phyloP scores from a whole-genome alignment of 345 rosid genomes.

The Linum lewisii region DNA sequence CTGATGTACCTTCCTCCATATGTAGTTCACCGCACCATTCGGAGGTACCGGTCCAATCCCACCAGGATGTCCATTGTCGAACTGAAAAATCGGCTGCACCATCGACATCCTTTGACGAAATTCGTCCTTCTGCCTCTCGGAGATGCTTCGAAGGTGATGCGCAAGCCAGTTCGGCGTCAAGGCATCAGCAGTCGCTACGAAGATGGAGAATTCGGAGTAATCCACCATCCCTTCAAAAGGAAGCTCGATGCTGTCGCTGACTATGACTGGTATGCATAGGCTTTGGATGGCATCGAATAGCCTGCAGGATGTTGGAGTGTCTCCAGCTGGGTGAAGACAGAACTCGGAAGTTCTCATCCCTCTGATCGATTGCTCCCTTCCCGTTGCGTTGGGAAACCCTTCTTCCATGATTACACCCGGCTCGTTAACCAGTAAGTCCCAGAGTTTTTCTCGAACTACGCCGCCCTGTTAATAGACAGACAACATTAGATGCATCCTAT shows the following conservation, averaged over 20 bases:
- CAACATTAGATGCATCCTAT: not conserved
- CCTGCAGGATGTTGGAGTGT: slow-evolving; percentile 92
- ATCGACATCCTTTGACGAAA: slow-evolving; percentile 46
- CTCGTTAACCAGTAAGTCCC: slow-evolving; percentile 69
- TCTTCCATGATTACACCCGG: slow-evolving; percentile 67
- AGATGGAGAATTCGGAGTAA: slow-evolving; percentile 67
- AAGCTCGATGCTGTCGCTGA: slow-evolving; percentile 81
- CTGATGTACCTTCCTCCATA: slow-evolving; percentile 75
- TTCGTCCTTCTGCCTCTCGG: slow-evolving; percentile 37
- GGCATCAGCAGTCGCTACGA: slow-evolving; percentile 60
- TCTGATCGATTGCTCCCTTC: slow-evolving; percentile 73
- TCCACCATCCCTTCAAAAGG: slow-evolving; percentile 85
- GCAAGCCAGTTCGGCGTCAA: slow-evolving; percentile 66
- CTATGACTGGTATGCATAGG: slow-evolving; percentile 83
- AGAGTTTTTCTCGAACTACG: slow-evolving; percentile 62
- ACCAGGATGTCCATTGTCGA: slow-evolving; percentile 47
- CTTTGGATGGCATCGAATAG: slow-evolving; percentile 95
- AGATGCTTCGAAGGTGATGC: slow-evolving; percentile 43
- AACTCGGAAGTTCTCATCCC: slow-evolving; percentile 91
- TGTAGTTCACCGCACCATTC: slow-evolving; percentile 77
- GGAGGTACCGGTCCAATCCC: slow-evolving; percentile 64
- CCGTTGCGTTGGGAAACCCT: slow-evolving; percentile 95
- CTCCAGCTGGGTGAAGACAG: slow-evolving; percentile 97
- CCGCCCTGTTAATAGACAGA: slow-evolving; percentile 54
- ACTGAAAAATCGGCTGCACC: slow-evolving; percentile 56